phyloP scores from a whole-genome alignment of 768 basidiomycete species.

The Tulasnella sp. region DNA sequence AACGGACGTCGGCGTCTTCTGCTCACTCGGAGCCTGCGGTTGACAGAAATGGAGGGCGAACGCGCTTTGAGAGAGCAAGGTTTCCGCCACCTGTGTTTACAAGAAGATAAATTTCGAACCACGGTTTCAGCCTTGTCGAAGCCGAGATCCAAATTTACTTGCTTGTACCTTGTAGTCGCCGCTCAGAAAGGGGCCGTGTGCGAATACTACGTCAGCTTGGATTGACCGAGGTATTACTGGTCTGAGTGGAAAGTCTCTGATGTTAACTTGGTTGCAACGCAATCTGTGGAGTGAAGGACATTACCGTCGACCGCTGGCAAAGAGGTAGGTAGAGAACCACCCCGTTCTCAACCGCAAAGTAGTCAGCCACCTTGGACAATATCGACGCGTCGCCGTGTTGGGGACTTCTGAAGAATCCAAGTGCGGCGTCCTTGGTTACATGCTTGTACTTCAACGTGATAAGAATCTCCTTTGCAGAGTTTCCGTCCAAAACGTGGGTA shows the following conservation, averaged over 20 bases:
- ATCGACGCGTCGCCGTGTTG: conserved; percentile 56
- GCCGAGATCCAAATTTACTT: too few relatives aligned
- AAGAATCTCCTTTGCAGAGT: conserved; percentile 53
- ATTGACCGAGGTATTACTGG: conserved; percentile 60
- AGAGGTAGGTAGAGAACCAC: conserved; percentile 66
- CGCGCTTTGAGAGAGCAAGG: conserved; percentile 55
- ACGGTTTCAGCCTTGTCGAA: not conserved
- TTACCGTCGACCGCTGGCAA: conserved; percentile 50
- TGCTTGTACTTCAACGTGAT: conserved; percentile 51
- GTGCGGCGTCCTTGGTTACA: not conserved
- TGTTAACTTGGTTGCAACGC: not conserved
- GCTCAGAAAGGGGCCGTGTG: conserved; percentile 59
- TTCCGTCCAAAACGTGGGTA: conserved; percentile 54
- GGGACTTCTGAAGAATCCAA: conserved; percentile 55
- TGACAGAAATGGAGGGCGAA: conserved; percentile 50
- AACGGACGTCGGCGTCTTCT: not conserved
- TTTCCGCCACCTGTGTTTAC: conserved; percentile 55
- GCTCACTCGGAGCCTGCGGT: conserved; percentile 30
- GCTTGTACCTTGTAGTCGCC: conserved; percentile 40
- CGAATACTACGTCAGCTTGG: conserved; percentile 63
- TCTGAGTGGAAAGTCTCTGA: conserved; percentile 33
- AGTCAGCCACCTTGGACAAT: conserved; percentile 59
- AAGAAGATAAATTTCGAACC: conserved; percentile 42
- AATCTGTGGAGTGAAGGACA: not conserved
- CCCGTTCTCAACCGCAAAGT: conserved; percentile 61